Percentiles rank a stretch among this genome's conserved stretches.
These are phyloP conservation scores for Microbotryum scabiosae DNA, from an alignment of 1,284 basidiomycete species.

Conservation along the genomic window DNA sequence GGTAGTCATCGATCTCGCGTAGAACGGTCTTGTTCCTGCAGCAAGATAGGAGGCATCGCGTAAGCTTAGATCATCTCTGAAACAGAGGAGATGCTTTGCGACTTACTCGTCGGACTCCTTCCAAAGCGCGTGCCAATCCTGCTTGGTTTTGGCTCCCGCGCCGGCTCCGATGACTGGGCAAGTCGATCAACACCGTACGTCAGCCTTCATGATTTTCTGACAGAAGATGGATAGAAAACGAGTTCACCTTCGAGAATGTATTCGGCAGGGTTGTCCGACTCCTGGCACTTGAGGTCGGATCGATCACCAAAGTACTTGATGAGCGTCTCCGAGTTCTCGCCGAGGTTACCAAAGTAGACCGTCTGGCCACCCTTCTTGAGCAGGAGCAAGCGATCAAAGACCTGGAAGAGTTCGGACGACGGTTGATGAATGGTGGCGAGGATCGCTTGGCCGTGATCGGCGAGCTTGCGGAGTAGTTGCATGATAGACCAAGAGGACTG, in stretches of 20 bases:
- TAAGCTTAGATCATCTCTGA: not conserved
- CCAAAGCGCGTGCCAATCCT: slow-evolving; percentile 73
- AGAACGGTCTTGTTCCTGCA: slow-evolving; percentile 35
- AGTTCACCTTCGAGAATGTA: slow-evolving; percentile 35
- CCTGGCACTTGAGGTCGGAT: slow-evolving; percentile 45
- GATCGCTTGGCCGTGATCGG: slow-evolving; percentile 69
- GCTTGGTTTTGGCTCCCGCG: slow-evolving; percentile 51
- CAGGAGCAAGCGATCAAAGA: slow-evolving; percentile 54
- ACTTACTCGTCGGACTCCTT: slow-evolving; percentile 45
- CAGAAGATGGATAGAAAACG: not conserved
- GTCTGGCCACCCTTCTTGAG: slow-evolving; percentile 43
- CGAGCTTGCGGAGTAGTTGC: slow-evolving; percentile 64
- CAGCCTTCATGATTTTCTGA: slow-evolving; percentile 31
- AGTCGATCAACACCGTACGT: slow-evolving; percentile 30
- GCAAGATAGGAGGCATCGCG: not conserved
- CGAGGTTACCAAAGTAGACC: slow-evolving; percentile 52
- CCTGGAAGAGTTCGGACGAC: slow-evolving; percentile 51
- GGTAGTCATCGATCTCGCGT: slow-evolving; percentile 44
- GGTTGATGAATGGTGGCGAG: slow-evolving; percentile 60
- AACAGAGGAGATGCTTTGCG: not conserved
- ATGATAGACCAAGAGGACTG: slow-evolving; percentile 83
- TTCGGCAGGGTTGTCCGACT: slow-evolving; percentile 48
- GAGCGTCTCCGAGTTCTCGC: slow-evolving; percentile 46
- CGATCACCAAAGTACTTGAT: slow-evolving; percentile 49
- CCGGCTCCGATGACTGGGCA: slow-evolving; percentile 61